phyloP scores from a whole-genome alignment of 2,329 filamentous ascomycete genomes.

The Cladosporium velox region DNA sequence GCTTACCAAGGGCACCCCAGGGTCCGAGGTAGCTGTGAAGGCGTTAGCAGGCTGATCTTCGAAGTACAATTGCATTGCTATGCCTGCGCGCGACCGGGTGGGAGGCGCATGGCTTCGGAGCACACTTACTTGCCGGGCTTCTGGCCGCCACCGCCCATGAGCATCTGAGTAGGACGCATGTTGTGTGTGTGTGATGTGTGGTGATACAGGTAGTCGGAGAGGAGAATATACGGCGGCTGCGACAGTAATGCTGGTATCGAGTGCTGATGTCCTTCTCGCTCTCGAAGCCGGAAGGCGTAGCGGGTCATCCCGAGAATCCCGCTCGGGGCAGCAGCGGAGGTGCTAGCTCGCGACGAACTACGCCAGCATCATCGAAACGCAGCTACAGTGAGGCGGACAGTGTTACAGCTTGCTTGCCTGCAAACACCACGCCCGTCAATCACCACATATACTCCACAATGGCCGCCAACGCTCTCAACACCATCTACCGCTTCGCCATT shows the following conservation, averaged over 20 bases:
- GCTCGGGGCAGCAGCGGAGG: slow-evolving; percentile 11
- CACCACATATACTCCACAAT: slow-evolving; percentile 26
- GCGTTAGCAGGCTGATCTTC: not conserved
- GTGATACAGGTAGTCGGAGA: slow-evolving; percentile 1
- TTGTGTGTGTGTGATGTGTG: slow-evolving; percentile 25
- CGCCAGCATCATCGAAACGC: slow-evolving; percentile 23
- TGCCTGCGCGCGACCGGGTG: not conserved
- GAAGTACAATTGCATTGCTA: not conserved
- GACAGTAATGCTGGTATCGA: slow-evolving; percentile 5
- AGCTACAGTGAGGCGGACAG: slow-evolving; percentile 1
- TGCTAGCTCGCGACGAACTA: slow-evolving; percentile 11
- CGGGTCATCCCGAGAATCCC: not conserved
- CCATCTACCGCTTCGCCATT: slow-evolving; percentile 69
- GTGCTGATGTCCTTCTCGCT: slow-evolving; percentile 13
- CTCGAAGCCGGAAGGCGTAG: slow-evolving; percentile 11
- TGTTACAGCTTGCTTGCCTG: not conserved
- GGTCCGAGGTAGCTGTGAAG: slow-evolving; percentile 66
- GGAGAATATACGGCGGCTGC: slow-evolving; percentile 3
- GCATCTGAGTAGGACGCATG: slow-evolving; percentile 42
- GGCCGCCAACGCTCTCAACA: slow-evolving; percentile 55
- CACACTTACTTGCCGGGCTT: slow-evolving; percentile 45
- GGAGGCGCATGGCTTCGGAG: not conserved
- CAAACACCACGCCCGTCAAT: not conserved
- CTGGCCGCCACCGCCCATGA: slow-evolving; percentile 39
- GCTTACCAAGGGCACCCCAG: slow-evolving; percentile 75